Evolutionary conservation across 495 filamentous ascomycete species (phyloP).

Genomic region (Darksidea phi): DNA sequence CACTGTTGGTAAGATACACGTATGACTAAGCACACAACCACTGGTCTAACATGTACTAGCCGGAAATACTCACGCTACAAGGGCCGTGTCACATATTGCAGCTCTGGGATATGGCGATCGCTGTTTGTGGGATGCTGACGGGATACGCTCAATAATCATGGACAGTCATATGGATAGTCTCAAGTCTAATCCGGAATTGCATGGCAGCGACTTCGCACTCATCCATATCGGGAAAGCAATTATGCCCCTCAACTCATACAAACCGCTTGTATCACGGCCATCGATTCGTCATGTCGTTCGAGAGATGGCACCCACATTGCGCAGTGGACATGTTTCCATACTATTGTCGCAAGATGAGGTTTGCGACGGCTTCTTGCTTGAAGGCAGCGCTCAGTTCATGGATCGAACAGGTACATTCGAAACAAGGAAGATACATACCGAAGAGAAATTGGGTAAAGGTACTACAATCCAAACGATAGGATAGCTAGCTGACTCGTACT

Average conservation of each 20-base stretch:
- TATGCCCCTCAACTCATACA: not conserved
- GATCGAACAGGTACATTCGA: not conserved
- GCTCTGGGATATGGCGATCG: too few relatives aligned
- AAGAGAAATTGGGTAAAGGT: not conserved
- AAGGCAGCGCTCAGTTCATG: not conserved
- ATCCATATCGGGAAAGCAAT: not conserved
- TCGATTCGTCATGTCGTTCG: not conserved
- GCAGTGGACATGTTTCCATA: not conserved
- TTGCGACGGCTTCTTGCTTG: not conserved
- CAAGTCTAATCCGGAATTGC: not conserved
- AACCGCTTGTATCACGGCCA: not conserved
- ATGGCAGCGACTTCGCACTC: not conserved
- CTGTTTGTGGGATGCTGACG: too few relatives aligned
- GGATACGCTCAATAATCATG: too few relatives aligned
- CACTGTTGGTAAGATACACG: too few relatives aligned
- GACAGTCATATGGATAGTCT: not conserved
- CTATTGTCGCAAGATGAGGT: not conserved
- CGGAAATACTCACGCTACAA: too few relatives aligned
- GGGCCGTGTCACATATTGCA: too few relatives aligned
- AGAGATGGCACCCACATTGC: not conserved
- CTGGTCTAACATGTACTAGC: too few relatives aligned
- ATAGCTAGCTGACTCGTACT: not conserved
- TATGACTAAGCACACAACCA: too few relatives aligned
- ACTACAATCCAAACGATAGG: not conserved
- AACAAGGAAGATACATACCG: not conserved